Percentiles rank a stretch among this genome's conserved stretches.
Conservation (phyloP, 306 rosid species). For the Pueraria montana region DNA sequence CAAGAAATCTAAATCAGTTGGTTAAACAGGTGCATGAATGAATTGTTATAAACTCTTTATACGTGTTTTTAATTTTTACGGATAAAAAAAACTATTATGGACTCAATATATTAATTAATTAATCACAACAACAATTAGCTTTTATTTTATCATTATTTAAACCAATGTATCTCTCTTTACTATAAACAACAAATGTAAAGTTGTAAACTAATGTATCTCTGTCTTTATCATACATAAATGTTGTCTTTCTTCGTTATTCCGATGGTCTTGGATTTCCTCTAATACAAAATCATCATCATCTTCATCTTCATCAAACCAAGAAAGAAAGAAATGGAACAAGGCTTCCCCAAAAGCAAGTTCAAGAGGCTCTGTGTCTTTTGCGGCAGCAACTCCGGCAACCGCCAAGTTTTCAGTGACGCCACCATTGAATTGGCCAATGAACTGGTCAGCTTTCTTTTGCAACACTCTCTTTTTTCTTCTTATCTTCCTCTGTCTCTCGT, state of each 20-base stretch:
- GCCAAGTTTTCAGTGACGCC: slow-evolving; percentile 84
- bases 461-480: neutral
- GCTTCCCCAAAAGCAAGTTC: slow-evolving; percentile 65
- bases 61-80: too few relatives aligned
- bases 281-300: slow-evolving; percentile 9
- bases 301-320: neutral
- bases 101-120: neutral
- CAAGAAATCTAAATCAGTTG: too few relatives aligned
- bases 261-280: slow-evolving; percentile 36
- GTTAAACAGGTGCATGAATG: too few relatives aligned
- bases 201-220: neutral
- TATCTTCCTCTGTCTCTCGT: slow-evolving; percentile 6
- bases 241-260: slow-evolving; percentile 34
- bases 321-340: slow-evolving; percentile 68
- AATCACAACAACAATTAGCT: neutral
- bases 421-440: slow-evolving; percentile 83
- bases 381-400: slow-evolving; percentile 86
- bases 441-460: slow-evolving; percentile 59
- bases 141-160: neutral
- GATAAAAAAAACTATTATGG: too few relatives aligned
- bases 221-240: neutral
- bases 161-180: neutral
- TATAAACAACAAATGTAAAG: neutral
- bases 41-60: too few relatives aligned
- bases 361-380: slow-evolving; percentile 85